phyloP scores from a whole-genome alignment of 768 basidiomycete genomes.

The Baorangia bicolor region DNA sequence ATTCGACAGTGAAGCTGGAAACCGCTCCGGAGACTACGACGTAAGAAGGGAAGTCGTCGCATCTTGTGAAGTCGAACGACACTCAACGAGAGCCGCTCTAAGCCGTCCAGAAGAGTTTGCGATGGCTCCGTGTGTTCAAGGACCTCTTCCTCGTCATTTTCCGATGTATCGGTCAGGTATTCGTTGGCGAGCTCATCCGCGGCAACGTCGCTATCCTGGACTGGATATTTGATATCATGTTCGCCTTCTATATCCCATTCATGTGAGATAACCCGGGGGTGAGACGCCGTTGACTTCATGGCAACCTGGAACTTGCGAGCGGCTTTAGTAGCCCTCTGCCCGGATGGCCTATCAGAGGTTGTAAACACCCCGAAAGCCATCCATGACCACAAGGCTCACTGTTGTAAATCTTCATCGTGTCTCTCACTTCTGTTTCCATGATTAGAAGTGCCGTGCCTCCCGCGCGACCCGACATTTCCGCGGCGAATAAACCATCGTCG shows the following conservation, averaged over 20 bases:
- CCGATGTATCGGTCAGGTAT: slow-evolving; percentile 2
- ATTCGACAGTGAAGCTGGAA: slow-evolving; percentile 45
- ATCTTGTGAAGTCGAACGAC: slow-evolving; percentile 39
- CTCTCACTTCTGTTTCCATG: not conserved
- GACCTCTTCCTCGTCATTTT: slow-evolving; percentile 9
- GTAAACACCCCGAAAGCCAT: slow-evolving; percentile 1
- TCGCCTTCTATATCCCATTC: slow-evolving; percentile 4
- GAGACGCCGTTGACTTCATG: slow-evolving; percentile 10
- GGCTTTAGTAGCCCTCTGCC: slow-evolving; percentile 13
- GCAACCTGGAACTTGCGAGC: slow-evolving; percentile 13
- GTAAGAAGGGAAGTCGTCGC: slow-evolving; percentile 53
- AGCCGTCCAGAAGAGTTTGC: slow-evolving; percentile 34
- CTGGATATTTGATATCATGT: not conserved
- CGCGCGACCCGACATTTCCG: slow-evolving; percentile 8
- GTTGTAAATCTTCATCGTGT: not conserved
- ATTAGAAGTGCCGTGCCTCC: not conserved
- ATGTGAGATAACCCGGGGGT: not conserved
- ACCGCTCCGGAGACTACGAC: slow-evolving; percentile 48
- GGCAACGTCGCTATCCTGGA: slow-evolving; percentile 3
- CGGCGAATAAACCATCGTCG: slow-evolving; percentile 15
- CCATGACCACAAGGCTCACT: slow-evolving; percentile 3
- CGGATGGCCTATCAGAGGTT: slow-evolving; percentile 1
- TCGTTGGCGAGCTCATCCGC: slow-evolving; percentile 1
- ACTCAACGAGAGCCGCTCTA: slow-evolving; percentile 34
- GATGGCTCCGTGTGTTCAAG: slow-evolving; percentile 26